These are phyloP conservation scores for Stephanodiscus minutulus DNA, from an alignment of 108 stramenopile genomes.

Conservation along the genomic window DNA sequence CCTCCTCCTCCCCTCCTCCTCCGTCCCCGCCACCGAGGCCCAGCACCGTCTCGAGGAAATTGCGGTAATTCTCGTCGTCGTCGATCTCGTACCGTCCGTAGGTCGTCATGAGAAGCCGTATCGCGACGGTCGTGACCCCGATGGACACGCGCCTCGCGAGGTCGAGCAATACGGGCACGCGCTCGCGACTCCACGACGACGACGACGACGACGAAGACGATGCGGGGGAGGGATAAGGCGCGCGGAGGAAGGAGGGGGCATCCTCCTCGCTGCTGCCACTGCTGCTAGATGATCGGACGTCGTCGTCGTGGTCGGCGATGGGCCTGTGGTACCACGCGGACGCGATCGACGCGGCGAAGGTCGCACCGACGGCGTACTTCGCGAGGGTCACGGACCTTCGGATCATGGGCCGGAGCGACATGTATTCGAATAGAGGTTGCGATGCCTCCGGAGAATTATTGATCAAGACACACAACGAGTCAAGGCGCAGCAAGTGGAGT, in stretches of 20 bases:
- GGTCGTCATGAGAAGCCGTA: constrained; percentile 49
- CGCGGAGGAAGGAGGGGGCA: background rate
- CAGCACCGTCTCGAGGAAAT: constrained; percentile 33
- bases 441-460: too few relatives aligned
- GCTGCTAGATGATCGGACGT: too few relatives aligned
- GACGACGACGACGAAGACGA: constrained; percentile 10
- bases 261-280: too few relatives aligned
- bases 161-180: constrained; percentile 36
- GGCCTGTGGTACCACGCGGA: constrained; percentile 50
- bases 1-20: background rate
- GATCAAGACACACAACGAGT: too few relatives aligned
- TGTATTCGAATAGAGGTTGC: background rate
- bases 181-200: constrained; percentile 40
- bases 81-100: constrained; percentile 42
- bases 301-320: constrained; percentile 18
- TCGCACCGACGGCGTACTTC: constrained; percentile 14
- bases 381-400: constrained; percentile 13
- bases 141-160: constrained; percentile 46
- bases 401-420: background rate
- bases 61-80: constrained; percentile 39
- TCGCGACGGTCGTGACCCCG: constrained; percentile 43
- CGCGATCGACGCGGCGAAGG: constrained; percentile 32
- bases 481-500: too few relatives aligned
- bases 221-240: background rate
- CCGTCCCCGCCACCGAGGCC: background rate